Conservation (phyloP, 2,329 filamentous ascomycete genomes). For the Ophiostoma perfectum region DNA sequence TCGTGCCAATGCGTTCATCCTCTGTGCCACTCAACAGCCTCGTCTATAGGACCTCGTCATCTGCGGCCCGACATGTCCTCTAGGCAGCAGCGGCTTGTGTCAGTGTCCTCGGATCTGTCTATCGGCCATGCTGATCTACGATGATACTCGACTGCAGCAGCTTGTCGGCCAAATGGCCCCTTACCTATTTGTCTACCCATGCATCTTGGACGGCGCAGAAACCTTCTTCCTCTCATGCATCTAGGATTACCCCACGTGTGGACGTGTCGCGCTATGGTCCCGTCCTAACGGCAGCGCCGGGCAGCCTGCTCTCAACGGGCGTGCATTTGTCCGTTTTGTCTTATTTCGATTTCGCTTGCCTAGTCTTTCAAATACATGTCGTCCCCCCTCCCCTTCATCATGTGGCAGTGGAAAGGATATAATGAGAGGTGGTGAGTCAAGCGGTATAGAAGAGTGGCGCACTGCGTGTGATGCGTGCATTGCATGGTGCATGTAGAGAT, state of each 20-base stretch:
- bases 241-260: constrained; percentile 3
- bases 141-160: neutral
- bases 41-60: neutral
- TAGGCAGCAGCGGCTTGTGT: neutral
- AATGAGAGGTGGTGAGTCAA: neutral
- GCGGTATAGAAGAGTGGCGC: neutral
- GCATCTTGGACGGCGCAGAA: no score
- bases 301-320: neutral
- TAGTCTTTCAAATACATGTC: no score
- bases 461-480: neutral
- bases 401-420: neutral
- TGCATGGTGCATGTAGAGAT: neutral
- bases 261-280: neutral
- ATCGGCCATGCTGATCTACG: neutral
- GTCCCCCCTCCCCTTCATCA: neutral
- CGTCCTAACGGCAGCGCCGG: neutral
- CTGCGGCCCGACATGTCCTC: neutral
- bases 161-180: constrained; percentile 7
- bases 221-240: neutral
- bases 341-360: no score
- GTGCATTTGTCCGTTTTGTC: no score
- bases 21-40: neutral
- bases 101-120: neutral
- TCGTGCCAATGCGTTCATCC: neutral
- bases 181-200: neutral